These are phyloP conservation scores for Colletotrichum tofieldiae DNA, from an alignment of 2,329 filamentous ascomycete genomes.

Conservation along the genomic window DNA sequence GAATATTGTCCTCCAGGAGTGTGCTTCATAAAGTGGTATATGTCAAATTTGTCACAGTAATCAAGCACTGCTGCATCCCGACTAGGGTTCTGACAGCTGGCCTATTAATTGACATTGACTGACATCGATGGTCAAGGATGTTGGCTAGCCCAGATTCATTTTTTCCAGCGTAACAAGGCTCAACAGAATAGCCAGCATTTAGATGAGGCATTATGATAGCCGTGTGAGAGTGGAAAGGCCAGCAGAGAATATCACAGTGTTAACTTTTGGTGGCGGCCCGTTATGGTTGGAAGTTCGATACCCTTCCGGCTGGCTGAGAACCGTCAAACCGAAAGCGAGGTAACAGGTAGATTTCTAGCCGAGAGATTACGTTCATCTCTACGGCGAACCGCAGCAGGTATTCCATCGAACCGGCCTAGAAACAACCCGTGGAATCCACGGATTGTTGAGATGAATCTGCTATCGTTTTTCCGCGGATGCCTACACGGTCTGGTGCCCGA, in stretches of 20 bases:
- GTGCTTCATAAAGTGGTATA: not conserved
- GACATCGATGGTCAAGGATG: not conserved
- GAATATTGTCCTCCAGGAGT: no score
- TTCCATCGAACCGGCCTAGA: not conserved
- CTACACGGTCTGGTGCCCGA: not conserved
- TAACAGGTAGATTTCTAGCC: no score
- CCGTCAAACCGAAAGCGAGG: no score
- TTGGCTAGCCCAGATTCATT: not conserved
- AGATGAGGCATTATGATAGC: no score
- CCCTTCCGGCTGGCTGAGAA: not conserved
- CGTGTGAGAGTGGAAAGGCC: not conserved
- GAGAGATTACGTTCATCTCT: not conserved
- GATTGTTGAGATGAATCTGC: not conserved
- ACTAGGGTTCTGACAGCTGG: not conserved
- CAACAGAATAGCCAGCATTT: not conserved
- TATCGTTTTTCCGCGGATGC: no score
- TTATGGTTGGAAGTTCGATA: not conserved
- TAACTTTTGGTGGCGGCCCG: no score
- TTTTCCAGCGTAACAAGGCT: not conserved
- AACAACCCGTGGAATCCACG: not conserved
- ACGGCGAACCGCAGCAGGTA: not conserved
- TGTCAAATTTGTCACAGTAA: not conserved
- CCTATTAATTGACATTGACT: not conserved
- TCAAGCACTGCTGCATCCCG: not conserved
- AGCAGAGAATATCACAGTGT: not conserved